phyloP scores from a whole-genome alignment of 176 grass and related monocot genomes.

The Paspalum notatum region DNA sequence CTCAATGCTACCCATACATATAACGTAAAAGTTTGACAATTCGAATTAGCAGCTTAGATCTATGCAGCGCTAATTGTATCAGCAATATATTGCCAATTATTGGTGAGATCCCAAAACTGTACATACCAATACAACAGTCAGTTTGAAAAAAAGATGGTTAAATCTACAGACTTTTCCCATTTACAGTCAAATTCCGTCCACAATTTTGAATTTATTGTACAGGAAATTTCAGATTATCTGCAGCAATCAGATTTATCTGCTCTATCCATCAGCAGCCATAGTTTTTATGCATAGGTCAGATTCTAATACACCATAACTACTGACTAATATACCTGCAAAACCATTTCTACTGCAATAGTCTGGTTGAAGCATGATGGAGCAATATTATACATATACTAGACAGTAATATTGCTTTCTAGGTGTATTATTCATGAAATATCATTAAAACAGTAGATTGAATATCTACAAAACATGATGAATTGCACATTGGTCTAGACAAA shows the following conservation, averaged over 20 bases:
- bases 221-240: neutral
- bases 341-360: neutral
- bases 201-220: neutral
- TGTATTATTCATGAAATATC: neutral
- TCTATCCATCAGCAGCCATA: neutral
- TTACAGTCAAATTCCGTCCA: neutral
- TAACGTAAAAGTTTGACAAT: neutral
- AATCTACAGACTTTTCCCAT: neutral
- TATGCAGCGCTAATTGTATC: neutral
- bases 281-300: constrained; percentile 3
- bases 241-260: neutral
- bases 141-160: neutral
- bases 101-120: neutral
- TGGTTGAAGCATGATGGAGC: constrained; percentile 16
- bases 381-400: constrained; percentile 25
- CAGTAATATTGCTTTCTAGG: neutral
- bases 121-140: neutral
- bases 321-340: neutral
- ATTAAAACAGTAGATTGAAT: neutral
- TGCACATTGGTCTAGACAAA: neutral
- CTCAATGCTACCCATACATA: neutral
- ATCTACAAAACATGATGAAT: neutral
- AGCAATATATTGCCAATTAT: neutral
- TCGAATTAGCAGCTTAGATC: constrained; percentile 27
- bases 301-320: neutral